These are phyloP conservation scores for Parachaetomium inaequale DNA, from an alignment of 495 filamentous ascomycete species.

Conservation along the genomic window DNA sequence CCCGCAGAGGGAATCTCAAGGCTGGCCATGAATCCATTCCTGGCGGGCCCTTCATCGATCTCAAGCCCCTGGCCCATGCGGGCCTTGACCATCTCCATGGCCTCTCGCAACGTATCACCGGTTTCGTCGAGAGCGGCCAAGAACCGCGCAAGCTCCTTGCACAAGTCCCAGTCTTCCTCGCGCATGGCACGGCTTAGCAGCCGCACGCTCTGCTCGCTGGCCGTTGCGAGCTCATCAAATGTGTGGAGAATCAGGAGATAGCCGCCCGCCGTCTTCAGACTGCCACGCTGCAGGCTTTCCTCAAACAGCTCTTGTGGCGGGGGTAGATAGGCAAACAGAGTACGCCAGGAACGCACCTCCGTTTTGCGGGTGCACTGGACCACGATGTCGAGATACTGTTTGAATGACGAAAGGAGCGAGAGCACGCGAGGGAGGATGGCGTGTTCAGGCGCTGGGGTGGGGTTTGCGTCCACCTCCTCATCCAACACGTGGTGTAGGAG, in stretches of 20 bases:
- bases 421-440: conserved; percentile 84
- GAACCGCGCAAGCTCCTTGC: conserved; percentile 91
- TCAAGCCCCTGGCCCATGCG: conserved; percentile 41
- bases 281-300: conserved; percentile 74
- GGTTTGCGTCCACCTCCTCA: conserved; percentile 75
- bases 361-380: conserved; percentile 98
- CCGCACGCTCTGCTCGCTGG: conserved; percentile 76
- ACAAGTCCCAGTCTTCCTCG: conserved; percentile 92
- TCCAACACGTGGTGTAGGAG: conserved; percentile 91
- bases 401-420: conserved; percentile 84
- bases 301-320: conserved; percentile 89
- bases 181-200: conserved; percentile 77
- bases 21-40: conserved; percentile 47
- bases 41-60: conserved; percentile 31
- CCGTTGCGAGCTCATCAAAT: conserved; percentile 77
- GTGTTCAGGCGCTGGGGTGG: conserved; percentile 58
- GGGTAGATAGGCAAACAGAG: conserved; percentile 84
- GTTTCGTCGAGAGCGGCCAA: conserved; percentile 86
- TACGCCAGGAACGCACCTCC: conserved; percentile 90
- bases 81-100: conserved; percentile 67
- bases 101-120: conserved; percentile 75
- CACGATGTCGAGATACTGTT: conserved; percentile 87
- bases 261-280: conserved; percentile 92
- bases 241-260: conserved; percentile 95
- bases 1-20: conserved; percentile 49